Evolutionary conservation across 805 yeast genomes (phyloP).

Genomic region (Pichia thaimueangensis): DNA sequence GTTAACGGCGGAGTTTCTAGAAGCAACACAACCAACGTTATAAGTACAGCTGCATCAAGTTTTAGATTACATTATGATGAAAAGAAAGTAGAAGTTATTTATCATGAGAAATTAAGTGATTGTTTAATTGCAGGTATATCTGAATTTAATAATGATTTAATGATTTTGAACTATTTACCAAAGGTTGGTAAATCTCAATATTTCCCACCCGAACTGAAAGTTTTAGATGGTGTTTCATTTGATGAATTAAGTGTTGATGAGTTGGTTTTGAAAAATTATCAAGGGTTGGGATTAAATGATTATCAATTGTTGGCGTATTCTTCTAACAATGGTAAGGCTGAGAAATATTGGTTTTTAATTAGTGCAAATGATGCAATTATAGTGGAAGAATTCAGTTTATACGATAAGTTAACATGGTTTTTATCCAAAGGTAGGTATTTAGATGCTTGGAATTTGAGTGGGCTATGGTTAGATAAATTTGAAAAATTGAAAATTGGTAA

Average conservation of each 20-base stretch:
- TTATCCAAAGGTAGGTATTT: constrained; percentile 43
- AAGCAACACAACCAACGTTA: constrained; percentile 25
- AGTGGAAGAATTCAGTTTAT: constrained; percentile 61
- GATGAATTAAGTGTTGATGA: constrained; percentile 77
- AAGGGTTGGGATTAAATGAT: constrained; percentile 70
- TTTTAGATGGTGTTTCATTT: constrained; percentile 59
- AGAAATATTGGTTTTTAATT: constrained; percentile 53
- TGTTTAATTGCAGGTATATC: constrained; percentile 70
- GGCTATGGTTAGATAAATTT: constrained; percentile 41
- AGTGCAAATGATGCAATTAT: constrained; percentile 78
- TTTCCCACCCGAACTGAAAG: constrained; percentile 64
- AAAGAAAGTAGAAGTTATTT: constrained; percentile 39
- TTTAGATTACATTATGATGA: constrained; percentile 38
- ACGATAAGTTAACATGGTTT: constrained; percentile 73
- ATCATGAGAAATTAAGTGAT: constrained; percentile 41
- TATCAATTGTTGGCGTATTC: constrained; percentile 40
- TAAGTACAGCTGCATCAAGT: constrained; percentile 50
- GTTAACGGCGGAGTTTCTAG: not conserved
- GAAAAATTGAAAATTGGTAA: constrained; percentile 58
- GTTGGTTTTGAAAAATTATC: constrained; percentile 52
- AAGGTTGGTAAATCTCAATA: constrained; percentile 16
- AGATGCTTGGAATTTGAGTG: constrained; percentile 78
- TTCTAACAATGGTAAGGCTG: not conserved
- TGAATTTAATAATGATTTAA: constrained; percentile 60
- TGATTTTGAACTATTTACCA: constrained; percentile 50